Conservation (phyloP, 306 rosid genomes). For the Astragalus membranaceus region DNA sequence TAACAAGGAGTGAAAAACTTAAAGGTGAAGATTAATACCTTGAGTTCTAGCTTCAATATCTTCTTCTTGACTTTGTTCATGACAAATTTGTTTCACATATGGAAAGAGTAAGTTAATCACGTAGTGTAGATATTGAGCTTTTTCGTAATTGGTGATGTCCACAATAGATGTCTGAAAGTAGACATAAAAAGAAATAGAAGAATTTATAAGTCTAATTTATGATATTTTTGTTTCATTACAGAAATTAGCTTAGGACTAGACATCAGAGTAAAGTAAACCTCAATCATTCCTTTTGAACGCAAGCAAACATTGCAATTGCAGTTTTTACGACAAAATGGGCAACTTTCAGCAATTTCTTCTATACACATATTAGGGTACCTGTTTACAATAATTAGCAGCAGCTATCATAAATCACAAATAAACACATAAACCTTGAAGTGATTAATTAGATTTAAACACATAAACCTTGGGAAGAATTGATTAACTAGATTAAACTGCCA, state of each 20-base stretch:
- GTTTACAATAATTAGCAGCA: conserved; percentile 8
- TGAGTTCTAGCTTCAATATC: conserved; percentile 58
- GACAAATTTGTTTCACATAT: conserved; percentile 48
- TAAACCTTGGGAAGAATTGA: neutral
- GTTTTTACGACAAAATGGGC: conserved; percentile 62
- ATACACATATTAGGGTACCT: conserved; percentile 65
- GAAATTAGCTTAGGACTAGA: neutral
- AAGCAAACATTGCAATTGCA: conserved; percentile 86
- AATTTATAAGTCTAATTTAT: neutral
- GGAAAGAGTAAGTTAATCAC: conserved; percentile 42
- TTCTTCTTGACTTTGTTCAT: conserved; percentile 56
- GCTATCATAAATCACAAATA: neutral
- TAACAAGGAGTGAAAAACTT: conserved; percentile 1
- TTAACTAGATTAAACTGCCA: neutral
- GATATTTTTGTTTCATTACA: conserved; percentile 3
- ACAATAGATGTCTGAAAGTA: conserved; percentile 48
- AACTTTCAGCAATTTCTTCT: conserved; percentile 41
- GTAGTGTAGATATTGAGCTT: conserved; percentile 41
- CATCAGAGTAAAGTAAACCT: conserved; percentile 38
- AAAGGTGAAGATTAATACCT: conserved; percentile 41
- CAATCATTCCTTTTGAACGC: conserved; percentile 46
- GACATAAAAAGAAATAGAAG: conserved; percentile 3
- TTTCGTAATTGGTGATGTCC: conserved; percentile 39
- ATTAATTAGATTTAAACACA: neutral
- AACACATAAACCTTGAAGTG: neutral